Evolutionary conservation across 805 yeast genomes (phyloP).

Genomic region (Metschnikowia cubensis): DNA sequence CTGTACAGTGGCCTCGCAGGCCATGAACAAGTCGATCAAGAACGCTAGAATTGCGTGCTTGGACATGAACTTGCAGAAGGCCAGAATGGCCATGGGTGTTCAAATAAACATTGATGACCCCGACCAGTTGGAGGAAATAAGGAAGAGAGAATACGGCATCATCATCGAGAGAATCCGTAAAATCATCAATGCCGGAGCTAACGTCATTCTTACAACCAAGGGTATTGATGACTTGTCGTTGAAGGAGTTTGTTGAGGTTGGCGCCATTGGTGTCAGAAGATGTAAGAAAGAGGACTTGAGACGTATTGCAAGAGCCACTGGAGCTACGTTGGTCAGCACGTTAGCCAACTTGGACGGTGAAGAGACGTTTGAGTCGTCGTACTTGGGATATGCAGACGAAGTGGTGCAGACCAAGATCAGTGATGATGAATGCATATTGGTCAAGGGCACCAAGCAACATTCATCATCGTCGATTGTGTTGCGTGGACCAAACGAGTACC

Average conservation of each 20-base stretch:
- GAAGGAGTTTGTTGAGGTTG: constrained; percentile 86
- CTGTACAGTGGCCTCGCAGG: constrained; percentile 96
- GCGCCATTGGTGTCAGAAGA: constrained; percentile 93
- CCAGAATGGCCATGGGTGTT: constrained; percentile 97
- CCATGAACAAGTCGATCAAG: constrained; percentile 73
- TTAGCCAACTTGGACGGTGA: constrained; percentile 95
- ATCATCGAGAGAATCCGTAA: constrained; percentile 77
- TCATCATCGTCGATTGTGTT: constrained; percentile 87
- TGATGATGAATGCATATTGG: constrained; percentile 94
- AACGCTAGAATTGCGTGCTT: constrained; percentile 82
- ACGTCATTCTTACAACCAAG: constrained; percentile 87
- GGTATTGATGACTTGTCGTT: constrained; percentile 92
- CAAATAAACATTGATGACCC: constrained; percentile 97
- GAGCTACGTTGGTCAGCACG: constrained; percentile 83
- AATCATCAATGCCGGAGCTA: constrained; percentile 84
- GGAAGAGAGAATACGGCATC: constrained; percentile 85
- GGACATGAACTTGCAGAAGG: constrained; percentile 91
- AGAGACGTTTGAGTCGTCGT: constrained; percentile 80
- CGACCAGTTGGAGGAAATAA: constrained; percentile 88
- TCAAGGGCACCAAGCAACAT: constrained; percentile 86
- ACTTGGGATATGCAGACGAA: constrained; percentile 85
- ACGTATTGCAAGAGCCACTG: constrained; percentile 96
- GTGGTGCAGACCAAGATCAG: constrained; percentile 87
- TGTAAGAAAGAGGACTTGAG: constrained; percentile 95
- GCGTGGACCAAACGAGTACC: constrained; percentile 94